A percentile compares a stretch with the other conserved stretches of the same genome.
phyloP scores from a whole-genome alignment of 306 rosid species.

The Nissolia schottii region DNA sequence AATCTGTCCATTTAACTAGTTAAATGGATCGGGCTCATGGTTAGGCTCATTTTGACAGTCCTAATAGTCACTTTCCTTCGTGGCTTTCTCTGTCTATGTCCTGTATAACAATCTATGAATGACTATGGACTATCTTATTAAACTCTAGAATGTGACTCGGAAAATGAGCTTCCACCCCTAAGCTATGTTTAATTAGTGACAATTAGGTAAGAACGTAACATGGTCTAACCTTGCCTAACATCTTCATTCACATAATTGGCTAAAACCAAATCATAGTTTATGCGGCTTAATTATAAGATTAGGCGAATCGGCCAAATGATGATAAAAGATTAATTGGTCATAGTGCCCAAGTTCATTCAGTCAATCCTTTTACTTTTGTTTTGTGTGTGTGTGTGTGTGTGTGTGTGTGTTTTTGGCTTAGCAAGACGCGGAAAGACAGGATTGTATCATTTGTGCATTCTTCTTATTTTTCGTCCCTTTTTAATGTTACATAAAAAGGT shows the following conservation, averaged over 20 bases:
- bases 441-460: not conserved
- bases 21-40: too few species aligned
- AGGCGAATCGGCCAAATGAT: not conserved
- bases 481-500: not conserved
- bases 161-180: constrained; percentile 39
- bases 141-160: constrained; percentile 18
- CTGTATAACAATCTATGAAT: not conserved
- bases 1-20: too few species aligned
- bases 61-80: constrained; percentile 10
- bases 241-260: constrained; percentile 26
- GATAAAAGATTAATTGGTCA: not conserved
- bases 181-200: constrained; percentile 10
- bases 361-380: constrained; percentile 6
- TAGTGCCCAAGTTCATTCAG: not conserved
- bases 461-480: not conserved
- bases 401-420: not conserved
- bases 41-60: too few species aligned
- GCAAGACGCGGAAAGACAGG: not conserved
- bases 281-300: not conserved
- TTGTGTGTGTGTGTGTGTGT: too few species aligned
- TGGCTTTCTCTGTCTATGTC: constrained; percentile 11
- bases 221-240: constrained; percentile 27
- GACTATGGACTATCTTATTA: not conserved
- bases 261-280: constrained; percentile 6
- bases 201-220: constrained; percentile 24